phyloP scores from a whole-genome alignment of 108 stramenopile species.

The Bacterosira constricta region DNA sequence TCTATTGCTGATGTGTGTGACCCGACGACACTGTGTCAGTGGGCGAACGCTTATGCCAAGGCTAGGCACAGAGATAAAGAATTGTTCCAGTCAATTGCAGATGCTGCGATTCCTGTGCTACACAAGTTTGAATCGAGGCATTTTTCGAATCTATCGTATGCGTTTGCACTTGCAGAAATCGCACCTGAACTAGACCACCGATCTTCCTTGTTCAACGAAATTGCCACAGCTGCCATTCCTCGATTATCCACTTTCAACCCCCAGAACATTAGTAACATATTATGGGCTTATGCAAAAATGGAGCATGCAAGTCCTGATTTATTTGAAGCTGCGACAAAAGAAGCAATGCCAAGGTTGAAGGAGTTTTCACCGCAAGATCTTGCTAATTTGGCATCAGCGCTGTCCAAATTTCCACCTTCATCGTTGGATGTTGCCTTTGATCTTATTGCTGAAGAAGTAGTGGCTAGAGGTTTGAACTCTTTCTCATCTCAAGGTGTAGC shows the following conservation, averaged over 20 bases:
- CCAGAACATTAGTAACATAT: slow-evolving; percentile 13
- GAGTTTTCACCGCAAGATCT: slow-evolving; percentile 30
- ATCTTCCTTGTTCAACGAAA: slow-evolving; percentile 7
- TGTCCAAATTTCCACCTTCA: slow-evolving; percentile 23
- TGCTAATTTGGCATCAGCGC: slow-evolving; percentile 34
- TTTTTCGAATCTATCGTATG: slow-evolving; percentile 29
- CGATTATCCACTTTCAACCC: neutral
- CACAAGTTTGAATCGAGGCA: slow-evolving; percentile 15
- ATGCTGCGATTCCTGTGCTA: slow-evolving; percentile 23
- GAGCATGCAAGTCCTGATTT: slow-evolving; percentile 14
- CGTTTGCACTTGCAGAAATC: slow-evolving; percentile 25
- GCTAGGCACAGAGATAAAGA: slow-evolving; percentile 20
- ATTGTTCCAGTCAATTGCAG: slow-evolving; percentile 19
- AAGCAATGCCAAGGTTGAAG: slow-evolving; percentile 7
- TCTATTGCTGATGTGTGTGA: slow-evolving; percentile 7
- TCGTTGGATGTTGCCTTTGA: slow-evolving; percentile 26
- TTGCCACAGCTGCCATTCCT: neutral
- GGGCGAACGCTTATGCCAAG: slow-evolving; percentile 39
- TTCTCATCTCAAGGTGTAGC: slow-evolving; percentile 40
- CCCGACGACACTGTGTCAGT: slow-evolving; percentile 30
- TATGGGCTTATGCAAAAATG: slow-evolving; percentile 29
- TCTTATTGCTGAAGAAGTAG: slow-evolving; percentile 34
- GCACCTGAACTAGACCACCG: neutral
- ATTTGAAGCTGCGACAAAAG: slow-evolving; percentile 26
- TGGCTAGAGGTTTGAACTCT: slow-evolving; percentile 17